Conservation (phyloP, 495 filamentous ascomycete genomes). For the Niebla homalea region DNA sequence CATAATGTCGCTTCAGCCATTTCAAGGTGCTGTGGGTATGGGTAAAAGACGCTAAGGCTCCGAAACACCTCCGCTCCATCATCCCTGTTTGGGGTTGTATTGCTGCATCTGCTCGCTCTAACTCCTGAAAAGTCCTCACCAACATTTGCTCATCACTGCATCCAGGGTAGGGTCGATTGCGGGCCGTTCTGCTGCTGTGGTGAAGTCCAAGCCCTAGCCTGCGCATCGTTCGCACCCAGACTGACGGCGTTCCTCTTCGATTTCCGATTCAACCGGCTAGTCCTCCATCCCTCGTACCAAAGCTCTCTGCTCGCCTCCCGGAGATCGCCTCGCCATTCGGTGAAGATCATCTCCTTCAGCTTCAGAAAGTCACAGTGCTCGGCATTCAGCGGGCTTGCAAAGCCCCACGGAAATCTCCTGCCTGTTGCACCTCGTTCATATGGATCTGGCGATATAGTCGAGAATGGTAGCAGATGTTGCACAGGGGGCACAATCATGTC, state of each 20-base stretch:
- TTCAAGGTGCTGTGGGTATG: no score
- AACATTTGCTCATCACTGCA: neutral
- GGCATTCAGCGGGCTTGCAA: slow-evolving; percentile 80
- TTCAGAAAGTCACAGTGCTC: slow-evolving; percentile 91
- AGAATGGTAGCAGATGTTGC: slow-evolving; percentile 55
- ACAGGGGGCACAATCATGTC: neutral
- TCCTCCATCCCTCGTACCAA: slow-evolving; percentile 97
- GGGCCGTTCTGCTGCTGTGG: neutral
- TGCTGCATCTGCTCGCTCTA: neutral
- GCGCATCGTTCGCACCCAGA: neutral
- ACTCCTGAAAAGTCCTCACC: neutral
- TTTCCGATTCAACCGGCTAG: slow-evolving; percentile 43
- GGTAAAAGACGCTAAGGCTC: neutral
- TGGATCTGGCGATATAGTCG: slow-evolving; percentile 84
- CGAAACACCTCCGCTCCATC: neutral
- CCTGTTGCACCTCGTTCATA: slow-evolving; percentile 71
- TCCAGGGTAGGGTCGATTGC: neutral
- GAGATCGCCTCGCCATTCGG: slow-evolving; percentile 82
- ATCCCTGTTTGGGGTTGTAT: neutral
- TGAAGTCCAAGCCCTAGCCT: neutral
- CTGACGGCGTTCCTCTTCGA: slow-evolving; percentile 17
- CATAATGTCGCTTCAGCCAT: no score
- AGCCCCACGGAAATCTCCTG: slow-evolving; percentile 88
- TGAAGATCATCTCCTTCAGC: slow-evolving; percentile 82
- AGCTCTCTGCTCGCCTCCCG: slow-evolving; percentile 82